Evolutionary conservation across 1,139 yeast species (phyloP), one percentile per base, ranked within the genome.

Genomic region (Scheffersomyces titani): DNA sequence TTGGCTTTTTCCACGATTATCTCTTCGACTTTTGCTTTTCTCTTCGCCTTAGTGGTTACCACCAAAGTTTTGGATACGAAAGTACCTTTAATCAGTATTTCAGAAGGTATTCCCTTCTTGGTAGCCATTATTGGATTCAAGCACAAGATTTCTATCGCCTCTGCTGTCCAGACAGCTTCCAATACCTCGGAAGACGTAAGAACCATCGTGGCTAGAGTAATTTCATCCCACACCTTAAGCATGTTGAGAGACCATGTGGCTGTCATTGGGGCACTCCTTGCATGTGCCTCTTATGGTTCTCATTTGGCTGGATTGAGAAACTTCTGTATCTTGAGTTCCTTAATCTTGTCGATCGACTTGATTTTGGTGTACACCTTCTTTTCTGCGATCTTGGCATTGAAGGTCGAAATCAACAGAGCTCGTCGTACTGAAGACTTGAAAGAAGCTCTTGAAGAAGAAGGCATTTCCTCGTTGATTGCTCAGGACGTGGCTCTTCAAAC

Each of bases 51-150:
- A 63, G 79, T 80, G n/a, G 84, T 88, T 61, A 82, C 92, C 40
- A 85, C 92, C 44, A 71, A 82, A 54, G 68, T 87, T n/a, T 68
- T 78, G 55, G 75, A 79, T 48, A 70, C 81, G 51, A 82, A 80
- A 54, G 89, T 94, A 46, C 86, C 97, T 6, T 80, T 92, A 57
- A 77, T 90, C 59, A 87, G 92, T 59, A 80, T 94, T 64, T 85
- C 94, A 55, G 98, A 94, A 77, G 98, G 98, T 13, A 77, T 94
- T 53, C 99, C 99, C 24, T 94, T 94, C 73, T 81, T 94, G 66
- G 97, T 93, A 20, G 94, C 97, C 24, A 88, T 93, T 9, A 86
- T 94, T 67, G 99, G 99, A 1, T 94, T 94, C 75, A 93, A 92
- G 68, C 92, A 91, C 71, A 92, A 94, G 68, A 85, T 92, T 30